A percentile compares a stretch with the other conserved stretches of the same genome.
These are phyloP conservation scores for Cordyceps javanica DNA, from an alignment of 2,329 filamentous ascomycete species.

Conservation along the genomic window DNA sequence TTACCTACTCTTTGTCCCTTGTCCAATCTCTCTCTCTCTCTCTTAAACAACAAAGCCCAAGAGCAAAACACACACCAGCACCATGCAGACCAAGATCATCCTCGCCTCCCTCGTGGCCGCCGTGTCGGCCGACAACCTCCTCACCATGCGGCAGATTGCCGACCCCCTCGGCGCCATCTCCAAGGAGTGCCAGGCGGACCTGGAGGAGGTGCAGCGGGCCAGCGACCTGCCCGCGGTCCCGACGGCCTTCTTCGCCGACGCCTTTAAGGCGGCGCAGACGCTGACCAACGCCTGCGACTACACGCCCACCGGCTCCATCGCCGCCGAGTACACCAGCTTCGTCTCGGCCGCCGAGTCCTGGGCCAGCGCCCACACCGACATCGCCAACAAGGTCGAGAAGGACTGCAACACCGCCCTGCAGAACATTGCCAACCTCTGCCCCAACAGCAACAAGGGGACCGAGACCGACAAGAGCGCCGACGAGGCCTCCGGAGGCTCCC, in stretches of 20 bases:
- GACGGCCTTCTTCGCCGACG: conserved; percentile 22
- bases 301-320: conserved; percentile 25
- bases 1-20: background rate
- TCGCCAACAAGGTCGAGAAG: conserved; percentile 20
- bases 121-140: conserved; percentile 4
- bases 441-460: background rate
- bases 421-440: conserved; percentile 2
- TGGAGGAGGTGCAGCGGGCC: conserved; percentile 18
- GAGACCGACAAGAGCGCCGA: conserved; percentile 12
- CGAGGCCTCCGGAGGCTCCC: conserved; percentile 34
- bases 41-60: conserved; percentile 23
- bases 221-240: conserved; percentile 25
- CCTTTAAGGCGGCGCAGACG: conserved; percentile 8
- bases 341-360: conserved; percentile 24
- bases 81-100: conserved; percentile 12
- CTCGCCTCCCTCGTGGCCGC: conserved; percentile 8
- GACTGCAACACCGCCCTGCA: conserved; percentile 22
- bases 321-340: conserved; percentile 27
- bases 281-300: conserved; percentile 28
- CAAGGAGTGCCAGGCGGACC: conserved; percentile 20
- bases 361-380: conserved; percentile 23
- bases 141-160: conserved; percentile 20
- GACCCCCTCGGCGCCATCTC: conserved; percentile 9
- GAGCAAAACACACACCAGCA: background rate
- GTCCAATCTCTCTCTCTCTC: background rate